Base-by-base conservation (phyloP, 169 alveolate genomes). In the Pseudocohnilembus persalinus region DNA sequence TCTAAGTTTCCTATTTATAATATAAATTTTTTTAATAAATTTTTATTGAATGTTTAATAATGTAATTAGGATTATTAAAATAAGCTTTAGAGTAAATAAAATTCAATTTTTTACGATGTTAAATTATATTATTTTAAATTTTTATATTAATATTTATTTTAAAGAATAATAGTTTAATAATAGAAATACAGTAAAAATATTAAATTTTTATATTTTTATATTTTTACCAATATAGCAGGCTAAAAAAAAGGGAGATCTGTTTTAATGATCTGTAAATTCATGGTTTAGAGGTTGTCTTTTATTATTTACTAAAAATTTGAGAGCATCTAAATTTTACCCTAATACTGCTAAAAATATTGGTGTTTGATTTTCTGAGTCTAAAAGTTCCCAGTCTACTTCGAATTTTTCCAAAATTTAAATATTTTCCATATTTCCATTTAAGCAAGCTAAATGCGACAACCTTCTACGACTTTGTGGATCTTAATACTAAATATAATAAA, bases 171-270 rank as follows among this genome's bases (percentile, higher is more conserved):
- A n/a, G n/a, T n/a, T n/a, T n/a, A n/a, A n/a, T n/a, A n/a, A n/a
- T n/a, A n/a, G n/a, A n/a, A n/a, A n/a, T n/a, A n/a, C n/a, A n/a
- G n/a, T n/a, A n/a, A n/a, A n/a, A n/a, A n/a, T n/a, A n/a, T n/a
- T n/a, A n/a, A n/a, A n/a, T n/a, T n/a, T n/a, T n/a, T n/a, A n/a
- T n/a, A n/a, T n/a, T n/a, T n/a, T n/a, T n/a, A n/a, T n/a, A n/a
- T n/a, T n/a, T n/a, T n/a, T 24, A 25, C 90, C 90, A 32, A 74
- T 30, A 29, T 79, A 86, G 29, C 90, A 86, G 74, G 90, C 90
- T 49, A 80, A 86, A 76, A 80, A 86, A 75, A 86, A 86, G 33
- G 90, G 87, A 31, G 90, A 80, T 81, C 90, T 86, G 75, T 81
- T 72, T 86, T 86, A 86, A 31, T 65, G 73, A 35, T 86, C 90